Evolutionary conservation across 192 early-diverging fungal genomes (phyloP).

Genomic region (Gamsiella multidivaricata): DNA sequence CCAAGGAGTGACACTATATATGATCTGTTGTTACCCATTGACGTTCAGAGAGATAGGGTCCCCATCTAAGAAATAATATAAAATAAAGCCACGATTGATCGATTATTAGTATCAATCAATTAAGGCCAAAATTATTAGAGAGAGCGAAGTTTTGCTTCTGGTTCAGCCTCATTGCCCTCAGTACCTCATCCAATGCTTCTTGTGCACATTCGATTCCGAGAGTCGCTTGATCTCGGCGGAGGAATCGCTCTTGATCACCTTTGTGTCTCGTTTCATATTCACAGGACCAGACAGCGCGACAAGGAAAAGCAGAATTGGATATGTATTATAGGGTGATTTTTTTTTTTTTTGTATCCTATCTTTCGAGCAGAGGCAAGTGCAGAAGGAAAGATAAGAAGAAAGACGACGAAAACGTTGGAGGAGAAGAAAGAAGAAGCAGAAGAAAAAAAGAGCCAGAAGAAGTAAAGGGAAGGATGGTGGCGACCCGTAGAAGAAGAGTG

Average conservation of each 20-base stretch:
- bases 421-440: too few species aligned
- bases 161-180: neutral
- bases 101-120: too few species aligned
- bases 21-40: conserved; percentile 33
- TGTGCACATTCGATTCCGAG: conserved; percentile 10
- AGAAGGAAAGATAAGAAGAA: too few species aligned
- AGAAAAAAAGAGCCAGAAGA: too few species aligned
- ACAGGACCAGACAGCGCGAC: neutral
- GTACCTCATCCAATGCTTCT: conserved; percentile 52
- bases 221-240: conserved; percentile 29
- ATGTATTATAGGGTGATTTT: too few species aligned
- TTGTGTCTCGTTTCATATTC: neutral
- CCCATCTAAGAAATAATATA: conserved; percentile 26
- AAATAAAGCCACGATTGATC: neutral
- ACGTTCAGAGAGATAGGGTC: conserved; percentile 50
- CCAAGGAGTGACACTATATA: too few species aligned
- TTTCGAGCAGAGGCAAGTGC: too few species aligned
- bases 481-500: too few species aligned
- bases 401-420: too few species aligned
- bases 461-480: too few species aligned
- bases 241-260: conserved; percentile 12
- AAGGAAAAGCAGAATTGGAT: neutral
- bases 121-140: neutral
- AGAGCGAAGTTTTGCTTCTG: neutral
- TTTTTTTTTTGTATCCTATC: too few species aligned